Evolutionary conservation across 2,329 filamentous ascomycete genomes (phyloP).

Genomic region (Scortechinia acanthostroma): DNA sequence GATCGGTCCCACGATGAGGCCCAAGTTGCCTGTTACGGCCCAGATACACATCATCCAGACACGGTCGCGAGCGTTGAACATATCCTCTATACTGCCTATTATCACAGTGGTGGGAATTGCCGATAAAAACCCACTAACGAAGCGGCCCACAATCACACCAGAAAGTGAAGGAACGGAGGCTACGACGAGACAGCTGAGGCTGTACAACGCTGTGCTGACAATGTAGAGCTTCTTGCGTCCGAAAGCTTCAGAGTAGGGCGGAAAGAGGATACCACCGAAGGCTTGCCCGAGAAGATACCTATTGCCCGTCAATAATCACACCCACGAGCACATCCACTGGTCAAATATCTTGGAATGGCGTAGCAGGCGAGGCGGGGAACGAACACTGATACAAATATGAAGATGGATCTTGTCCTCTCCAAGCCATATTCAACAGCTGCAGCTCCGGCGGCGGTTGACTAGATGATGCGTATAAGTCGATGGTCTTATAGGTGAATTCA

Average conservation of each 20-base stretch:
- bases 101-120: conserved; percentile 29
- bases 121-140: conserved; percentile 26
- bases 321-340: too few species aligned
- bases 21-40: conserved; percentile 23
- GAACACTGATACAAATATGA: background rate
- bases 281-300: conserved; percentile 23
- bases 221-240: conserved; percentile 24
- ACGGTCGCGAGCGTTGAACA: conserved; percentile 24
- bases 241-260: conserved; percentile 25
- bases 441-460: background rate
- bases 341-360: too few species aligned
- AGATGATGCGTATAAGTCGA: conserved; percentile 12
- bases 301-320: conserved; percentile 10
- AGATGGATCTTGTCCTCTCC: background rate
- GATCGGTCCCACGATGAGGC: conserved; percentile 23
- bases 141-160: conserved; percentile 3
- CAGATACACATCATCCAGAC: conserved; percentile 27
- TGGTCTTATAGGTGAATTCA: background rate
- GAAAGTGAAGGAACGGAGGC: conserved; percentile 19
- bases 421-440: background rate
- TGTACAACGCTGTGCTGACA: conserved; percentile 15
- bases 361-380: too few species aligned
- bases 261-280: conserved; percentile 20
- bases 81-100: conserved; percentile 28
- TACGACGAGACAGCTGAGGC: conserved; percentile 19